These are phyloP conservation scores for Daucus carota DNA, from an alignment of 129 eudicot species.

Conservation along the genomic window DH1_v3.0 NC_030388.2:13307001-13307500, in stretches of 20 bases:
- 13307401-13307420: conserved; percentile 27
- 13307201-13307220: conserved; percentile 70
- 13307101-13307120: conserved; percentile 59
- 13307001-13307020: conserved; percentile 43
- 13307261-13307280: conserved; percentile 85
- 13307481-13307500: background rate
- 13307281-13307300: conserved; percentile 84
- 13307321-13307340: conserved; percentile 40
- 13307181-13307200: conserved; percentile 33
- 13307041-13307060: conserved; percentile 74
- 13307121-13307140: conserved; percentile 40
- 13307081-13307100: conserved; percentile 76
- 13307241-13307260: conserved; percentile 84
- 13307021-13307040: conserved; percentile 53
- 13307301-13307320: conserved; percentile 56
- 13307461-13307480: conserved; percentile 25
- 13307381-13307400: conserved; percentile 49
- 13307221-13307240: conserved; percentile 64
- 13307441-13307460: conserved; percentile 21
- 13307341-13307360: conserved; percentile 40
- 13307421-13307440: conserved; percentile 44
- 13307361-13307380: conserved; percentile 53
- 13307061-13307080: conserved; percentile 96
- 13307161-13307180: conserved; percentile 42
- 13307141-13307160: conserved; percentile 42